Percentiles rank a stretch among this genome's conserved stretches.
These are phyloP conservation scores for Pichia heedii DNA, from an alignment of 805 yeast genomes.

Conservation along the genomic window DNA sequence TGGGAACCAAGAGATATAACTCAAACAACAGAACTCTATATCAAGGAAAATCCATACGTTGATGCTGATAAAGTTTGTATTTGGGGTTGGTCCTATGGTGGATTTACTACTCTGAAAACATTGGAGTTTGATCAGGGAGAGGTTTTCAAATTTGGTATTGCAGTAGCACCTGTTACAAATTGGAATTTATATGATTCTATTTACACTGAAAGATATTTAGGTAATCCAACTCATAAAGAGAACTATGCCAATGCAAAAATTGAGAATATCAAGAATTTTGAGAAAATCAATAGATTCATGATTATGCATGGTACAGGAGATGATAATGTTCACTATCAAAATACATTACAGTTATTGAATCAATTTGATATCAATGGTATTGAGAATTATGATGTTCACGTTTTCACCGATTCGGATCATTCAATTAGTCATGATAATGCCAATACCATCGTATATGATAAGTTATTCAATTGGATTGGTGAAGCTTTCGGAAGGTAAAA, in stretches of 20 bases:
- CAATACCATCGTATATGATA: constrained; percentile 59
- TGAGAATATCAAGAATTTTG: constrained; percentile 34
- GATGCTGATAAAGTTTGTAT: constrained; percentile 51
- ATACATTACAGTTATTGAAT: constrained; percentile 54
- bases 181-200: constrained; percentile 71
- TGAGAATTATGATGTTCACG: constrained; percentile 76
- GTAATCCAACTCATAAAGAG: constrained; percentile 39
- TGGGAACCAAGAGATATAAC: constrained; percentile 72
- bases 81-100: constrained; percentile 92
- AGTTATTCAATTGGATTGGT: constrained; percentile 58
- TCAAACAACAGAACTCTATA: constrained; percentile 40
- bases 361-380: constrained; percentile 40
- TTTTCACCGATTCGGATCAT: constrained; percentile 93
- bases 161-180: constrained; percentile 80
- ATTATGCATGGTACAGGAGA: constrained; percentile 80
- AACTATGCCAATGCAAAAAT: constrained; percentile 44
- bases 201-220: constrained; percentile 74
- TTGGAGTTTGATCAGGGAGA: constrained; percentile 56
- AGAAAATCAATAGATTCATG: constrained; percentile 45
- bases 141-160: constrained; percentile 64
- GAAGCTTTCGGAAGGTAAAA: constrained; percentile 36
- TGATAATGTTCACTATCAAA: constrained; percentile 76
- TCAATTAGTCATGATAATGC: constrained; percentile 76
- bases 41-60: constrained; percentile 37
- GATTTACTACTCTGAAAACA: constrained; percentile 66